Evolutionary conservation across 345 rosid genomes (phyloP).

Genomic region (Euphorbia lathyris): DNA sequence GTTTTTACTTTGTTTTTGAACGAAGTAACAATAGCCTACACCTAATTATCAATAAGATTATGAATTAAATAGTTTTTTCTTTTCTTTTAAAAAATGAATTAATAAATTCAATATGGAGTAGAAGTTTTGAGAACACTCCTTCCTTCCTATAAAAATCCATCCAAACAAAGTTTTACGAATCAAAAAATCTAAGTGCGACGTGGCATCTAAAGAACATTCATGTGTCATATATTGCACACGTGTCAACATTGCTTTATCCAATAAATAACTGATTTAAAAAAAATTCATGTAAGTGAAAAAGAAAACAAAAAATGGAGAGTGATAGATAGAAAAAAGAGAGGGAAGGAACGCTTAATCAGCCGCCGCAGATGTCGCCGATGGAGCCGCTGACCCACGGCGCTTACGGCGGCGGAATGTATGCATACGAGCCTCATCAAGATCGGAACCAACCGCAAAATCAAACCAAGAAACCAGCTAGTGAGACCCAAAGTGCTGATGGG

Average conservation of each 20-base stretch:
- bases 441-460: slow-evolving; percentile 15
- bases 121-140: no score
- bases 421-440: slow-evolving; percentile 30
- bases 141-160: no score
- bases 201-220: background rate
- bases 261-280: background rate
- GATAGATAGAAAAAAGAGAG: slow-evolving; percentile 23
- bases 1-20: no score
- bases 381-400: slow-evolving; percentile 53
- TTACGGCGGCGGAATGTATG: slow-evolving; percentile 70
- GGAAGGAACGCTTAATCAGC: slow-evolving; percentile 29
- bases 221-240: background rate
- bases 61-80: no score
- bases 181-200: background rate
- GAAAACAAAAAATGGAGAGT: slow-evolving; percentile 27
- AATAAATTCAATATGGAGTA: no score
- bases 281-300: no score
- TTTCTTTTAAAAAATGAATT: no score
- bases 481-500: slow-evolving; percentile 63
- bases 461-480: slow-evolving; percentile 47
- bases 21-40: no score
- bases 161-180: no score
- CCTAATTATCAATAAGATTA: no score
- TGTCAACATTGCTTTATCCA: background rate
- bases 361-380: slow-evolving; percentile 46